Percentiles rank a stretch among this genome's conserved stretches.
Conservation (phyloP, 2,329 filamentous ascomycete genomes). For the Lasiodiplodia gonubiensis region DNA sequence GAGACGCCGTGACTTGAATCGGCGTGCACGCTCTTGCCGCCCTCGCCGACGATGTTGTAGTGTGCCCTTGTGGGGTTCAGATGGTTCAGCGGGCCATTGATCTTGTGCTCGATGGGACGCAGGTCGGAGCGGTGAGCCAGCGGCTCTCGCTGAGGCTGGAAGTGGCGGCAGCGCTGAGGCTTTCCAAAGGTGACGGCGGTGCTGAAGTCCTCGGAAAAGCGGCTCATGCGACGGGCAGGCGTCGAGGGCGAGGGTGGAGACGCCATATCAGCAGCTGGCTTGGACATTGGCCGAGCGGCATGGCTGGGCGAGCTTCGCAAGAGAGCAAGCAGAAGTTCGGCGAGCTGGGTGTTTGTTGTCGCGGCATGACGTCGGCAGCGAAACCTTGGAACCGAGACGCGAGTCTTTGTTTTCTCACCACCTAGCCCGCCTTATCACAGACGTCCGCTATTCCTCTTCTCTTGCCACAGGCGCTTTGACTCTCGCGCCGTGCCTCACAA, state of each 20-base stretch:
- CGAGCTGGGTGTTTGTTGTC: neutral
- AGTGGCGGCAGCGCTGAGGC: slow-evolving; percentile 37
- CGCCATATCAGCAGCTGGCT: neutral
- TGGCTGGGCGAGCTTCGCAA: neutral
- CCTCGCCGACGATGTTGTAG: slow-evolving; percentile 33
- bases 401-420: neutral
- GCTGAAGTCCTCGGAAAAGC: slow-evolving; percentile 21
- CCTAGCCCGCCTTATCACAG: neutral
- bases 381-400: neutral
- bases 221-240: slow-evolving; percentile 14
- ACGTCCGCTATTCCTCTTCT: neutral
- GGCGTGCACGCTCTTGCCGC: slow-evolving; percentile 1
- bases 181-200: slow-evolving; percentile 4
- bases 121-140: slow-evolving; percentile 35
- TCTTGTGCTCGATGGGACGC: slow-evolving; percentile 34
- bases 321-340: neutral
- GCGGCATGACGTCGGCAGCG: neutral
- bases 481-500: neutral
- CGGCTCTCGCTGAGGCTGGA: slow-evolving; percentile 38
- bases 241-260: slow-evolving; percentile 3
- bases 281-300: neutral
- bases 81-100: slow-evolving; percentile 53
- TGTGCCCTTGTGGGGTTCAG: slow-evolving; percentile 57
- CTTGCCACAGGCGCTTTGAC: neutral
- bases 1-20: slow-evolving; percentile 3